These are phyloP conservation scores for Penicillium macrosclerotiorum DNA, from an alignment of 495 filamentous ascomycete genomes.

Conservation along the genomic window DNA sequence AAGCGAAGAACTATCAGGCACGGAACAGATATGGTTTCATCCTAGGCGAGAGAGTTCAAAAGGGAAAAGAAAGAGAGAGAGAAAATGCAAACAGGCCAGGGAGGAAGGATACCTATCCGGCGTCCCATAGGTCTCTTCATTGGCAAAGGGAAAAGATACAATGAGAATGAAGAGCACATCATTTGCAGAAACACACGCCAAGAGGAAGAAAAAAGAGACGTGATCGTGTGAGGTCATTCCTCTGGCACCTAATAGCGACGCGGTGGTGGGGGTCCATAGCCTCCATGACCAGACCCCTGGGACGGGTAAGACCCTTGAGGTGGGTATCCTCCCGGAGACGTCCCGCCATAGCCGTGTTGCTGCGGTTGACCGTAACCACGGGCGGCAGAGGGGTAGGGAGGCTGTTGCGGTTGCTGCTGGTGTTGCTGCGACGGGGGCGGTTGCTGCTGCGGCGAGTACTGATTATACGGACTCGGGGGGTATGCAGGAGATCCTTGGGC, in stretches of 20 bases:
- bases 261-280: conserved; percentile 31
- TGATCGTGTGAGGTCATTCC: conserved; percentile 9
- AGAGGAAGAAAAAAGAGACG: neutral
- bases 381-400: conserved; percentile 9
- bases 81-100: no score
- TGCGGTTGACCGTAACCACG: conserved; percentile 27
- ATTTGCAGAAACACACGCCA: neutral
- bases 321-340: conserved; percentile 21
- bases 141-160: neutral
- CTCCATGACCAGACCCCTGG: no score
- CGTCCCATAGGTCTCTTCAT: no score
- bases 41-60: no score
- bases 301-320: conserved; percentile 21
- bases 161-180: neutral
- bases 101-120: no score
- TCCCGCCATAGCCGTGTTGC: conserved; percentile 19
- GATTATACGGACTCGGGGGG: conserved; percentile 8
- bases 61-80: no score
- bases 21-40: no score
- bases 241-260: conserved; percentile 31
- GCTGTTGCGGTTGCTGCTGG: conserved; percentile 12
- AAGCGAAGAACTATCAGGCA: no score
- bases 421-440: conserved; percentile 5
- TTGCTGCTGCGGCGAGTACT: conserved; percentile 23
- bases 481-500: no score